A percentile compares a stretch with the other conserved stretches of the same genome.
phyloP scores from a whole-genome alignment of 805 yeast species.

The Wickerhamiella slavikovae region DNA sequence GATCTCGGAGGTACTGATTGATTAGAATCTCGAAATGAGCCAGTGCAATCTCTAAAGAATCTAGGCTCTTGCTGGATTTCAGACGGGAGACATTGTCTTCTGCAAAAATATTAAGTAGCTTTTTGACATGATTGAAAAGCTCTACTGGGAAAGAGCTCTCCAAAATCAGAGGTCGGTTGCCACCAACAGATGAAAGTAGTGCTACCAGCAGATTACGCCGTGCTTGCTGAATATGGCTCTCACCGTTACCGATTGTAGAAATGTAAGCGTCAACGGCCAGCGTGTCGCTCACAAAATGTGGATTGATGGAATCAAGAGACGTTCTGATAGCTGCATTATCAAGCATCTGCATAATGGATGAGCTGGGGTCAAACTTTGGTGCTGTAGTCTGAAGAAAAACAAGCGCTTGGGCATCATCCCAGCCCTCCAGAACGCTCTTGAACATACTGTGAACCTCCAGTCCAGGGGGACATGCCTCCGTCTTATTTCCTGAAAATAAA shows the following conservation, averaged over 20 bases:
- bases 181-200: background rate
- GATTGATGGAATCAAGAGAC: constrained; percentile 3
- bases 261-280: constrained; percentile 14
- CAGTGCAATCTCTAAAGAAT: constrained; percentile 3
- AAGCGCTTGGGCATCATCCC: constrained; percentile 19
- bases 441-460: too few species aligned
- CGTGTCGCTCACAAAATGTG: constrained; percentile 5
- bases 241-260: constrained; percentile 11
- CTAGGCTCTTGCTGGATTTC: background rate
- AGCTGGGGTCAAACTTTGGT: constrained; percentile 9
- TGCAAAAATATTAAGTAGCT: constrained; percentile 1
- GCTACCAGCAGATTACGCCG: constrained; percentile 17
- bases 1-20: constrained; percentile 7
- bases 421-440: constrained; percentile 17
- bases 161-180: constrained; percentile 5
- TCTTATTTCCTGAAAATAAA: background rate
- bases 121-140: background rate
- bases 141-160: background rate
- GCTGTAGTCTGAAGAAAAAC: constrained; percentile 7
- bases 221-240: constrained; percentile 21
- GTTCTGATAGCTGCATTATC: constrained; percentile 14
- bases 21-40: constrained; percentile 10
- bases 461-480: constrained; percentile 8
- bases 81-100: constrained; percentile 1
- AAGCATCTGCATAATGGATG: constrained; percentile 13